Conservation (phyloP, 176 grass and related monocot genomes). For the Avena insularis region DNA sequence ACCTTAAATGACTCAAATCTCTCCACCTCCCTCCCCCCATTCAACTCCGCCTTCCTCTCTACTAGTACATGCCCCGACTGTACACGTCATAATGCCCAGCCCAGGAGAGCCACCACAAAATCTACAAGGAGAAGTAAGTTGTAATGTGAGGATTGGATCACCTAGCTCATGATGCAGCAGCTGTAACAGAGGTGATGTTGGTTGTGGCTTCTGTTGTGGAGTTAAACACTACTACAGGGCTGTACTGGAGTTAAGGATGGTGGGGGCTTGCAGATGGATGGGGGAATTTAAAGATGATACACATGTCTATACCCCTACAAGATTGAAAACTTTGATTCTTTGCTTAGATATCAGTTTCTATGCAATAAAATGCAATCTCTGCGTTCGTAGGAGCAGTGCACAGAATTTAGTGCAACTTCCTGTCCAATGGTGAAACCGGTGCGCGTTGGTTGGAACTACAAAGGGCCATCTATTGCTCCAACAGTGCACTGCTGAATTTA, state of each 20-base stretch:
- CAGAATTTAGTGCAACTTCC: constrained; percentile 49
- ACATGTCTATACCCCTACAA: not conserved
- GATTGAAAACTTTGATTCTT: not conserved
- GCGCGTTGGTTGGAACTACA: constrained; percentile 41
- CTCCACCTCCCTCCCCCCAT: constrained; percentile 70
- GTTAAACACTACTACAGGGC: constrained; percentile 35
- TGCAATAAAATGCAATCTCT: constrained; percentile 17
- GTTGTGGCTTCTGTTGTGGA: constrained; percentile 17
- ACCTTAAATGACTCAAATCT: constrained; percentile 92
- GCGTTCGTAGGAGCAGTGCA: constrained; percentile 41
- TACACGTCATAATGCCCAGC: constrained; percentile 58
- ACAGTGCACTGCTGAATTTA: constrained; percentile 41
- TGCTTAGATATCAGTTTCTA: not conserved
- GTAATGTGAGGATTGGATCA: constrained; percentile 29
- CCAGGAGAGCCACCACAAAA: constrained; percentile 60
- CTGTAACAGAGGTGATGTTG: constrained; percentile 33
- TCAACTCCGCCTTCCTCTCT: constrained; percentile 51
- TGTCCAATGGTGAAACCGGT: constrained; percentile 44
- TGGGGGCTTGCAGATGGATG: not conserved
- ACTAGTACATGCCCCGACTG: constrained; percentile 48
- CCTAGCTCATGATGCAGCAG: constrained; percentile 10
- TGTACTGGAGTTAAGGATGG: constrained; percentile 23
- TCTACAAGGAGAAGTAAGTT: constrained; percentile 33
- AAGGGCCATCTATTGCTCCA: constrained; percentile 38
- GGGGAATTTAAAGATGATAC: not conserved